phyloP scores from a whole-genome alignment of 345 rosid genomes.

The Populus ilicifolia region DNA sequence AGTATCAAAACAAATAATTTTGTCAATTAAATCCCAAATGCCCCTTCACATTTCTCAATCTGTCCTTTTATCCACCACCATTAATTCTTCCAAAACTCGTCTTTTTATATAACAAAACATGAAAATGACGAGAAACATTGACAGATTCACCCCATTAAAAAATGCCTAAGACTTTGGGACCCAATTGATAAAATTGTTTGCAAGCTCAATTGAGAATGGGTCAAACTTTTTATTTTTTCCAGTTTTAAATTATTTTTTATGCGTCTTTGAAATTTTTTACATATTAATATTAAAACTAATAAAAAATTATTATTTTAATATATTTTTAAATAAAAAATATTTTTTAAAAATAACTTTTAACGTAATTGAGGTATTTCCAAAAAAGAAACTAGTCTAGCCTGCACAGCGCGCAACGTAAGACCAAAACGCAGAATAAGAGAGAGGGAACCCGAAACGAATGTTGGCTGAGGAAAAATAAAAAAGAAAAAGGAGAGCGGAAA shows the following conservation, averaged over 20 bases:
- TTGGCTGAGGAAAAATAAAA: neutral
- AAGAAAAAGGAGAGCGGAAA: neutral
- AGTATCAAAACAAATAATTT: too few species aligned
- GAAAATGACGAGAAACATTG: neutral
- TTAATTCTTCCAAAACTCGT: neutral
- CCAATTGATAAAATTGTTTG: neutral
- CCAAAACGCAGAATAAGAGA: neutral
- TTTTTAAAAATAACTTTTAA: too few species aligned
- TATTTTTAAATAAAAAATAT: too few species aligned
- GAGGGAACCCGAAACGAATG: neutral
- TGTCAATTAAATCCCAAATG: neutral
- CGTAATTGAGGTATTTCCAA: neutral
- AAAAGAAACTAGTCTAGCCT: neutral
- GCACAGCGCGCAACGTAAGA: neutral
- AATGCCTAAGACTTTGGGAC: neutral
- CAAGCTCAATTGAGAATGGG: too few species aligned
- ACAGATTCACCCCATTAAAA: neutral
- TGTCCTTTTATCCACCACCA: neutral
- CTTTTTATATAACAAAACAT: too few species aligned
- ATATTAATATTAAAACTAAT: too few species aligned
- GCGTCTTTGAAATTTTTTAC: too few species aligned
- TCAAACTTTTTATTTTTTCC: too few species aligned
- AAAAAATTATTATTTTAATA: too few species aligned
- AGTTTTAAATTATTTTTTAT: too few species aligned
- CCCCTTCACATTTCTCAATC: neutral